Percentiles rank a stretch among this genome's conserved stretches.
Conservation (phyloP, 2,329 filamentous ascomycete genomes). For the Penicillium aurantiogriseum region DNA sequence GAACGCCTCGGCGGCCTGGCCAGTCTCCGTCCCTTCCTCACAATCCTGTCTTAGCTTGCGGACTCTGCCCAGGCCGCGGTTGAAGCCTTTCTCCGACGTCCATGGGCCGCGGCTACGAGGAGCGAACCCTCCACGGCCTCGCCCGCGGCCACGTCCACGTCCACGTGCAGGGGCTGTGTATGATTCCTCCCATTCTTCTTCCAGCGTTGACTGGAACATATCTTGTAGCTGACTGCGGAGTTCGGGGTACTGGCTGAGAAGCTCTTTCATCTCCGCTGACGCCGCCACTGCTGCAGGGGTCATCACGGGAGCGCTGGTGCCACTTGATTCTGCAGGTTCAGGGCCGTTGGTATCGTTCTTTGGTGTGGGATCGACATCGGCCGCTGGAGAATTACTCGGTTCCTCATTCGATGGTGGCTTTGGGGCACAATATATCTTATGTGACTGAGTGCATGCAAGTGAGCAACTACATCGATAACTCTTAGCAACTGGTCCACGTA, state of each 20-base stretch:
- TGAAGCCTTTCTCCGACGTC: constrained; percentile 46
- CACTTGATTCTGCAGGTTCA: constrained; percentile 4
- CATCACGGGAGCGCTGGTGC: not conserved
- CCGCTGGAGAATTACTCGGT: constrained; percentile 10
- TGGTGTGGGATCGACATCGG: constrained; percentile 8
- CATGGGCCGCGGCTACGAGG: constrained; percentile 37
- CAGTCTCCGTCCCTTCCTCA: constrained; percentile 35
- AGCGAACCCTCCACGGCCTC: constrained; percentile 26
- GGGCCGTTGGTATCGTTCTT: constrained; percentile 9
- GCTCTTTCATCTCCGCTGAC: constrained; percentile 36
- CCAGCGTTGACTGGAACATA: constrained; percentile 43
- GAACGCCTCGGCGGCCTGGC: constrained; percentile 36
- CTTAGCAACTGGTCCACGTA: constrained; percentile 1
- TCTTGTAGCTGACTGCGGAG: constrained; percentile 42
- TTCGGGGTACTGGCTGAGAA: constrained; percentile 40
- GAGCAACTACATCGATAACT: constrained; percentile 40
- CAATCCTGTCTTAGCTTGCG: constrained; percentile 38
- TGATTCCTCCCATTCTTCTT: constrained; percentile 42
- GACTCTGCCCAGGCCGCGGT: constrained; percentile 41
- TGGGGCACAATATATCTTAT: constrained; percentile 46
- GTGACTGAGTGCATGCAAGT: constrained; percentile 45
- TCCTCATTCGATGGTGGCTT: constrained; percentile 23
- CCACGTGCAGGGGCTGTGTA: constrained; percentile 23
- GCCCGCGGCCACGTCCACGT: constrained; percentile 28
- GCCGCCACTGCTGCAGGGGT: constrained; percentile 22